Percentiles rank a stretch among this genome's conserved stretches.
Conservation (phyloP, 2,329 filamentous ascomycete genomes). For the Trichoderma polysporum region DNA sequence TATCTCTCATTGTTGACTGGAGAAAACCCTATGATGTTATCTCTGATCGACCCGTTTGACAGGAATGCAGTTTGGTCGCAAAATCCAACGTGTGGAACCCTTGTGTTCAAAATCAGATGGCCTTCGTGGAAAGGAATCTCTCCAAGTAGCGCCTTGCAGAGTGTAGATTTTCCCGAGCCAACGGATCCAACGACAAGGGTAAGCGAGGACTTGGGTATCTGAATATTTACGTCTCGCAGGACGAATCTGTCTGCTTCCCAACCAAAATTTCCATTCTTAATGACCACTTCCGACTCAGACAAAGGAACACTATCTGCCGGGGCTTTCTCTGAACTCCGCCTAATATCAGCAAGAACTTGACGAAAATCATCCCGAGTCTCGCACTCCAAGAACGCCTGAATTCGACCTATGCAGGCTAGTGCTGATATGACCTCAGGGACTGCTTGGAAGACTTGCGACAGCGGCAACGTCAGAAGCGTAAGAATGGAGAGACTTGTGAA, state of each 20-base stretch:
- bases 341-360: not conserved
- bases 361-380: conserved; percentile 30
- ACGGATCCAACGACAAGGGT: conserved; percentile 35
- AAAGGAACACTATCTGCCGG: not conserved
- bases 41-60: conserved; percentile 26
- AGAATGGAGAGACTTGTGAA: conserved; percentile 39
- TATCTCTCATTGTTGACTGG: conserved; percentile 35
- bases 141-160: conserved; percentile 27
- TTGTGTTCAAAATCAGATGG: conserved; percentile 5
- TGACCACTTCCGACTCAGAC: not conserved
- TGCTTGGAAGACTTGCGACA: conserved; percentile 34
- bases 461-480: conserved; percentile 35
- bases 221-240: conserved; percentile 24
- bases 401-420: conserved; percentile 35
- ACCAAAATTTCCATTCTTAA: conserved; percentile 28
- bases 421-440: conserved; percentile 35
- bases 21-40: conserved; percentile 33
- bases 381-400: conserved; percentile 39
- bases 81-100: not conserved
- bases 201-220: conserved; percentile 23
- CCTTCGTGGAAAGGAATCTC: conserved; percentile 26
- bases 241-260: conserved; percentile 28
- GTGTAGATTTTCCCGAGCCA: conserved; percentile 28
- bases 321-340: not conserved
- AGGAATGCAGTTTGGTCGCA: conserved; percentile 31